Evolutionary conservation across 352 stramenopile species (phyloP).

Genomic region (Thalassiosira mediterranea): DNA sequence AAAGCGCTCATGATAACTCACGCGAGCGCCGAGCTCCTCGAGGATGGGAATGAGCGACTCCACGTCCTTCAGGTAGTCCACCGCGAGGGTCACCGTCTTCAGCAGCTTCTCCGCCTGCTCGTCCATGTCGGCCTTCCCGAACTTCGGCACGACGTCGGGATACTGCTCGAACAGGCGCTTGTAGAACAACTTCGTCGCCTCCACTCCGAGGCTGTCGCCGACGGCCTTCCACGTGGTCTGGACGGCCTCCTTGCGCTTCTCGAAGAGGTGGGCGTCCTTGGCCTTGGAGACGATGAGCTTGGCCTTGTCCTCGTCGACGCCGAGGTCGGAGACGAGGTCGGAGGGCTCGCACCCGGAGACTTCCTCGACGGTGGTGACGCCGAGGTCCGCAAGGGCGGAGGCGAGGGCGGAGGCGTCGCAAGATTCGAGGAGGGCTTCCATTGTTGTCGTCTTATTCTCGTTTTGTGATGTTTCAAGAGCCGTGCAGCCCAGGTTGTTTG

Average conservation of each 20-base stretch:
- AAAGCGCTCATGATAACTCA: no score
- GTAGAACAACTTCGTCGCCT: conserved; percentile 1
- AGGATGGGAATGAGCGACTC: background rate
- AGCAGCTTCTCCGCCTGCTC: conserved; percentile 9
- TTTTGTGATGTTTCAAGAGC: no score
- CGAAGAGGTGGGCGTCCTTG: background rate
- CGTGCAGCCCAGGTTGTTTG: no score
- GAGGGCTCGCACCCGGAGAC: no score
- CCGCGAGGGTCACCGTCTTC: background rate
- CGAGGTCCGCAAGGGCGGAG: no score
- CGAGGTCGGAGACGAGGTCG: no score
- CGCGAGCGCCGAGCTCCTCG: conserved; percentile 9
- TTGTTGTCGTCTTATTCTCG: no score
- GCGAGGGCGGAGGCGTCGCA: no score
- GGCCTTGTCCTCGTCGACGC: no score
- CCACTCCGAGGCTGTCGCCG: background rate
- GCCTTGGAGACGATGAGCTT: no score
- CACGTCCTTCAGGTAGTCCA: background rate
- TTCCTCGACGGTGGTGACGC: no score
- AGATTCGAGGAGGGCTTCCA: no score
- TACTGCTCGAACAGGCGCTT: conserved; percentile 8
- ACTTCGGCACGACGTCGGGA: background rate
- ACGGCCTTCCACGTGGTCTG: background rate
- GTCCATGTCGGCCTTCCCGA: conserved; percentile 7
- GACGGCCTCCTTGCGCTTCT: background rate